Conservation (phyloP, 768 basidiomycete genomes). For the Lepiota venenata region DNA sequence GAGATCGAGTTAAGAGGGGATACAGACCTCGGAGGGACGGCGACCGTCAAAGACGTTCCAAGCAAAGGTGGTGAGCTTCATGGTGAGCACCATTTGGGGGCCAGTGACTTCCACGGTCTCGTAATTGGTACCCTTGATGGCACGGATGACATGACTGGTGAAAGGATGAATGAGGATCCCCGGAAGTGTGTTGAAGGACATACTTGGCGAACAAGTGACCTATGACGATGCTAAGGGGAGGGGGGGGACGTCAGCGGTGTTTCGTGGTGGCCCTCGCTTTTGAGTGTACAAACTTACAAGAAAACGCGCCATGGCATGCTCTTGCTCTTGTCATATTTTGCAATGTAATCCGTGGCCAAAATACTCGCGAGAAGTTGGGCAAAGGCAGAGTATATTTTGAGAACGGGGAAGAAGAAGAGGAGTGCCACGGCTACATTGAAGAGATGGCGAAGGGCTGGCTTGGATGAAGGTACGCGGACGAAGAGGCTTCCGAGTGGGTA, state of each 20-base stretch:
- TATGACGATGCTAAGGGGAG: conserved; percentile 72
- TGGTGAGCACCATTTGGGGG: conserved; percentile 93
- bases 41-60: conserved; percentile 96
- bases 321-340: conserved; percentile 49
- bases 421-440: conserved; percentile 75
- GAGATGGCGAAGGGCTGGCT: conserved; percentile 68
- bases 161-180: too few species aligned
- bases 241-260: too few species aligned
- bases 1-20: neutral
- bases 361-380: conserved; percentile 71
- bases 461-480: conserved; percentile 70
- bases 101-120: conserved; percentile 89
- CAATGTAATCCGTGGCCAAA: conserved; percentile 73
- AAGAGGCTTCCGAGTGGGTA: conserved; percentile 91
- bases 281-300: conserved; percentile 54
- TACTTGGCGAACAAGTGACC: conserved; percentile 91
- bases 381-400: conserved; percentile 70
- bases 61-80: conserved; percentile 97
- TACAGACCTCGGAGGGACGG: conserved; percentile 58
- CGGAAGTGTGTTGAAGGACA: conserved; percentile 26
- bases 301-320: conserved; percentile 96
- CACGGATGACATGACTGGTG: conserved; percentile 63
- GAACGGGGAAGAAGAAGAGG: conserved; percentile 75
- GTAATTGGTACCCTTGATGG: conserved; percentile 55
- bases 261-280: too few species aligned